phyloP scores from a whole-genome alignment of 2,329 filamentous ascomycete genomes.

The Stachybotrys echinatus region DNA sequence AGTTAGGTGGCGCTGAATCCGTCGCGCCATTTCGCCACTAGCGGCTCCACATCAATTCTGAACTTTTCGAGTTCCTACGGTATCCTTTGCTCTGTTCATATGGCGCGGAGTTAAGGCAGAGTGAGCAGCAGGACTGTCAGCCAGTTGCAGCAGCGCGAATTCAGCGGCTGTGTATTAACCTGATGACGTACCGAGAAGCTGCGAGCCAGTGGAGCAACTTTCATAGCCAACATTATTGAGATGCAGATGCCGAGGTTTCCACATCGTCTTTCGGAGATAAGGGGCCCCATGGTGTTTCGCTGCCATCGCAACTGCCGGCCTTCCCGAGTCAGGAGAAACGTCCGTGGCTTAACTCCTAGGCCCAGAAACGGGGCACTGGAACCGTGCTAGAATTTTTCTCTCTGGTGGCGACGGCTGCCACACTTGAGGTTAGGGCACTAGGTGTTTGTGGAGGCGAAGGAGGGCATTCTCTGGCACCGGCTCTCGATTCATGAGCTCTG shows the following conservation, averaged over 20 bases:
- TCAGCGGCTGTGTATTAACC: too few relatives aligned
- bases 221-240: too few relatives aligned
- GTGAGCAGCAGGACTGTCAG: too few relatives aligned
- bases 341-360: not conserved
- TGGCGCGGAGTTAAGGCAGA: too few relatives aligned
- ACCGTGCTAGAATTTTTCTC: not conserved
- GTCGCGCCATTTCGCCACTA: not conserved
- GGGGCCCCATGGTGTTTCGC: not conserved
- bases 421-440: too few relatives aligned
- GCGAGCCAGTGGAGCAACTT: too few relatives aligned
- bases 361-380: not conserved
- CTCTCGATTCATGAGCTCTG: too few relatives aligned
- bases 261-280: not conserved
- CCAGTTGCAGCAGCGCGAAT: not conserved
- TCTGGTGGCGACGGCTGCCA: not conserved
- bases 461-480: too few relatives aligned
- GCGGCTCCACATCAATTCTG: not conserved
- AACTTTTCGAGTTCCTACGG: not conserved
- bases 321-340: not conserved
- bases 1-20: not conserved
- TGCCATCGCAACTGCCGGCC: not conserved
- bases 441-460: too few relatives aligned
- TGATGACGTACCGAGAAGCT: too few relatives aligned
- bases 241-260: not conserved
- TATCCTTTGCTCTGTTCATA: too few relatives aligned